These are phyloP conservation scores for Chrysanthemum lavandulifolium DNA, from an alignment of 129 eudicot species.

Conservation along the genomic window DNA sequence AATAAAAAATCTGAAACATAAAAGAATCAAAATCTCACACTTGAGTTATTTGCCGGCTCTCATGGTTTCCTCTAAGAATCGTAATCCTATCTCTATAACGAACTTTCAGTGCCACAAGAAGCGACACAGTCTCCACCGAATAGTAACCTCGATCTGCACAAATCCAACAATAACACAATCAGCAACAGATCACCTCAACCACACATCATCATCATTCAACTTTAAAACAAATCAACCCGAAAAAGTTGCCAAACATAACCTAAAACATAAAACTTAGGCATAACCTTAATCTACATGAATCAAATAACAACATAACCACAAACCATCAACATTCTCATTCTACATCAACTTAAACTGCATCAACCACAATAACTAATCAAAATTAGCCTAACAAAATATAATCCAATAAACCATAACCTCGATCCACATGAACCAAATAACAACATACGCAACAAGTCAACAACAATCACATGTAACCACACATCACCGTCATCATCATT, in stretches of 20 bases:
- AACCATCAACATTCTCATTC: no score
- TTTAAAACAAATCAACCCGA: neutral
- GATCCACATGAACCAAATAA: no score
- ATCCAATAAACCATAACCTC: no score
- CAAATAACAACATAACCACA: no score
- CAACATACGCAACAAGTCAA: no score
- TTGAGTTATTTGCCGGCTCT: conserved; percentile 68
- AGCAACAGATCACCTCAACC: conserved; percentile 14
- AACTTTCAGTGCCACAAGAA: conserved; percentile 66
- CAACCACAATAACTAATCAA: conserved; percentile 2
- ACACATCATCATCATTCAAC: conserved; percentile 13
- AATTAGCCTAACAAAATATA: neutral
- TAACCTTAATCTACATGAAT: no score
- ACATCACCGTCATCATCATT: no score
- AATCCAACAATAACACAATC: conserved; percentile 23
- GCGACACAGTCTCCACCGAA: conserved; percentile 65
- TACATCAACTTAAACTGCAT: no score
- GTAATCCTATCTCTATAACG: conserved; percentile 95
- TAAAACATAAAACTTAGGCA: neutral
- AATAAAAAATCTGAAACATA: neutral
- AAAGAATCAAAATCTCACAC: conserved; percentile 38
- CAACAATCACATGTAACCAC: no score
- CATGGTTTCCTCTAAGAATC: conserved; percentile 95
- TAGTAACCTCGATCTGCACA: conserved; percentile 59
- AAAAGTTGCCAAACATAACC: neutral